These are phyloP conservation scores for Purpureocillium takamizusanense DNA, from an alignment of 2,329 filamentous ascomycete genomes.

Conservation along the genomic window DNA sequence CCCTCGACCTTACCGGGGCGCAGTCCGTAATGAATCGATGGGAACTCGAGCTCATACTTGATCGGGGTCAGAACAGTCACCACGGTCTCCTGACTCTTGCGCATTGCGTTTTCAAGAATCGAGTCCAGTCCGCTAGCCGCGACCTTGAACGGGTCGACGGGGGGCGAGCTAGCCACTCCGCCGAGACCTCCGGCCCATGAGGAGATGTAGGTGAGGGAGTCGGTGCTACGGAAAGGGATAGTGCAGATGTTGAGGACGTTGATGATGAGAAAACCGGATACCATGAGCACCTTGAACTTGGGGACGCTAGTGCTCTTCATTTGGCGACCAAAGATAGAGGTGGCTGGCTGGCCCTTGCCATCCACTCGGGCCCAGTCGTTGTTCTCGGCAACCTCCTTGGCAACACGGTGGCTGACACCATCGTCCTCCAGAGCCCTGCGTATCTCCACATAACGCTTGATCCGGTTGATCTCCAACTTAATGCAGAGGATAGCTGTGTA, in stretches of 20 bases:
- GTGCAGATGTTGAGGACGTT: conserved; percentile 86
- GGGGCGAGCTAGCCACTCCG: conserved; percentile 61
- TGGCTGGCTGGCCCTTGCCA: no score
- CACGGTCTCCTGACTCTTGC: conserved; percentile 55
- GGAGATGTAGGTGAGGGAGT: conserved; percentile 40
- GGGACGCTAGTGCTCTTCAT: conserved; percentile 82
- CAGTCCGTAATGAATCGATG: conserved; percentile 54
- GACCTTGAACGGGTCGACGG: conserved; percentile 93
- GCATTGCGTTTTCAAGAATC: conserved; percentile 64
- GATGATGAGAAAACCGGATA: conserved; percentile 81
- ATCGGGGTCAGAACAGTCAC: conserved; percentile 88
- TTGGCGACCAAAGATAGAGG: conserved; percentile 77
- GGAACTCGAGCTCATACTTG: conserved; percentile 81
- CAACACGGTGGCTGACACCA: conserved; percentile 79
- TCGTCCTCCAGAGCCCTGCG: conserved; percentile 94
- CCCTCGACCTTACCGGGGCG: conserved; percentile 22
- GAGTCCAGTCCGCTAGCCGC: conserved; percentile 80
- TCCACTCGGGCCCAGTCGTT: conserved; percentile 63
- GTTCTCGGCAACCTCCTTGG: conserved; percentile 84
- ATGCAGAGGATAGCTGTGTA: conserved; percentile 97
- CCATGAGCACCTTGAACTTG: conserved; percentile 97
- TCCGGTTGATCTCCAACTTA: conserved; percentile 97
- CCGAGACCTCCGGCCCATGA: conserved; percentile 50
- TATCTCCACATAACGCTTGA: conserved; percentile 90
- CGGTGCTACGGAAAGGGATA: conserved; percentile 71